Conservation (phyloP, 805 yeast species). For the Zygosaccharomyces rouxii region DNA sequence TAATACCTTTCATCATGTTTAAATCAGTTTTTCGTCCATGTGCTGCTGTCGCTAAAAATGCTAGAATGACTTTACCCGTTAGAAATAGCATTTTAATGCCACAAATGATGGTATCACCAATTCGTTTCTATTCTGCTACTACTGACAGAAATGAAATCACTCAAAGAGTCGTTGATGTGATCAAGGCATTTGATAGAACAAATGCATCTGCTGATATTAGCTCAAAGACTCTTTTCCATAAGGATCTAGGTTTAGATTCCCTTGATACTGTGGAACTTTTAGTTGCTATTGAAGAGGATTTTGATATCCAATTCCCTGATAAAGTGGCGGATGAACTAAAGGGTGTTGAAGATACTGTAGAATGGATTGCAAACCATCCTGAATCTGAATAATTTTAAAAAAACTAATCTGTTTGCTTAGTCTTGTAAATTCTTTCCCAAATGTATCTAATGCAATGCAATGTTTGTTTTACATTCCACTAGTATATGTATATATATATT, state of each 20-base stretch:
- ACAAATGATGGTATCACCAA: constrained; percentile 18
- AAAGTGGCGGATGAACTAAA: constrained; percentile 89
- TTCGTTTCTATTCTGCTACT: constrained; percentile 53
- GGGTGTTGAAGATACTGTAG: constrained; percentile 89
- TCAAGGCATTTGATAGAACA: constrained; percentile 60
- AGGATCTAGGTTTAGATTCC: constrained; percentile 67
- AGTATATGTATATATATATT: background rate
- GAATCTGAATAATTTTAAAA: constrained; percentile 35
- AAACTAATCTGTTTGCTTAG: background rate
- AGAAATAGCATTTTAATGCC: constrained; percentile 33
- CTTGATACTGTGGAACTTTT: constrained; percentile 92
- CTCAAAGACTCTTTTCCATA: constrained; percentile 45
- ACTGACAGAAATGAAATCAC: constrained; percentile 75
- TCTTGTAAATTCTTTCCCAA: constrained; percentile 14
- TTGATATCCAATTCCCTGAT: constrained; percentile 80
- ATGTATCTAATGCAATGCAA: constrained; percentile 1
- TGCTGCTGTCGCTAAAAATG: constrained; percentile 36
- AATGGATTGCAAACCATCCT: constrained; percentile 71
- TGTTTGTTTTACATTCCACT: constrained; percentile 1
- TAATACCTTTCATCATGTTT: constrained; percentile 39
- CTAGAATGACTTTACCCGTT: constrained; percentile 34
- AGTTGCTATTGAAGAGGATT: constrained; percentile 93
- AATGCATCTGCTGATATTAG: constrained; percentile 41
- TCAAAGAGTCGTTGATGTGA: constrained; percentile 74
- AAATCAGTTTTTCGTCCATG: constrained; percentile 44